Conservation (phyloP, 495 filamentous ascomycete species). For the Aspergillus mulundensis region DNA sequence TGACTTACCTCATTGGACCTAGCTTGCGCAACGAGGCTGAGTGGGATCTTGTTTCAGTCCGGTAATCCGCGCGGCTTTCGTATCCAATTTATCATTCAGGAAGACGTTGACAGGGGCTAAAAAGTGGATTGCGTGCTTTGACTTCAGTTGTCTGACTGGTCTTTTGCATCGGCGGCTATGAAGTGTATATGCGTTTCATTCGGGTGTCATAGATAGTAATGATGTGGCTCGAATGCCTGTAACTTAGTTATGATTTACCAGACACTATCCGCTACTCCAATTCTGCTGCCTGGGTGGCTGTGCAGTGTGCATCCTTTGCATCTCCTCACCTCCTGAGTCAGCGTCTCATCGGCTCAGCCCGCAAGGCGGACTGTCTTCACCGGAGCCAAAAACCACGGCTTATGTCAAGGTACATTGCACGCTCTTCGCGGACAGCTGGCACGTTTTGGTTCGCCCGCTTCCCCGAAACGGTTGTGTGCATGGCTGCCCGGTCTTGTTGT, state of each 20-base stretch:
- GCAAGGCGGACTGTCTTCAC: conserved; percentile 4
- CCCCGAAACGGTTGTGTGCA: conserved; percentile 10
- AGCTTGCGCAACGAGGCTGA: background rate
- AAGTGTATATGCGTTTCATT: background rate
- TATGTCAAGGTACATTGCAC: conserved; percentile 34
- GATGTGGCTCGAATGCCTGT: background rate
- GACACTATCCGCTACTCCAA: background rate
- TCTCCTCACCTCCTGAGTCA: background rate
- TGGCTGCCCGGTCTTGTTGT: conserved; percentile 14
- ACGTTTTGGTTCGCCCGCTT: conserved; percentile 14
- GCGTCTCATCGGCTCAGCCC: background rate
- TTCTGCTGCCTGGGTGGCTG: background rate
- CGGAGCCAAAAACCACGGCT: conserved; percentile 38
- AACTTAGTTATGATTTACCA: background rate
- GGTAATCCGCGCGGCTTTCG: background rate
- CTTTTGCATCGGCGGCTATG: background rate
- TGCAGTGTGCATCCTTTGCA: background rate
- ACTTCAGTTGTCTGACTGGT: background rate
- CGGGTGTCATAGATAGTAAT: background rate
- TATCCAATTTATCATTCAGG: background rate
- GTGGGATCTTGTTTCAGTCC: background rate
- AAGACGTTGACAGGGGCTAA: background rate
- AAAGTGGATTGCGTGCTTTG: background rate
- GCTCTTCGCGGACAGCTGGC: conserved; percentile 29
- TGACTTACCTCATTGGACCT: background rate